Evolutionary conservation across 1,139 yeast genomes (phyloP).

Genomic region (Suhomyces terraborum): DNA sequence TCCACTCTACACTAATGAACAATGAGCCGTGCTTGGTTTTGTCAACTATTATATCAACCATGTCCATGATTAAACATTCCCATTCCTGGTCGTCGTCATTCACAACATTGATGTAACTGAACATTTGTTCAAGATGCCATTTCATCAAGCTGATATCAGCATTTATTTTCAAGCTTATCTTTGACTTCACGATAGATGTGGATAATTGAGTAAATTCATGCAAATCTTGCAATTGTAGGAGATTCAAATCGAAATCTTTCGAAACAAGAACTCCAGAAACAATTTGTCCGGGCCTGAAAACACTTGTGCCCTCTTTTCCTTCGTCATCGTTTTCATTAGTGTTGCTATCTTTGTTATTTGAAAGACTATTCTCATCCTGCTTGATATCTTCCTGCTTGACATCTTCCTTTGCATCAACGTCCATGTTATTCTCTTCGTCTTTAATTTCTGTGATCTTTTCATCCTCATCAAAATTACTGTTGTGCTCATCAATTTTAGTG

Average conservation of each 20-base stretch:
- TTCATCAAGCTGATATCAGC: conserved; percentile 79
- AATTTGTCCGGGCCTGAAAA: conserved; percentile 41
- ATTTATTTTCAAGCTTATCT: conserved; percentile 73
- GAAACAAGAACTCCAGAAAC: conserved; percentile 90
- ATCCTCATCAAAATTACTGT: conserved; percentile 22
- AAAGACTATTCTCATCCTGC: not conserved
- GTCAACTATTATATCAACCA: conserved; percentile 51
- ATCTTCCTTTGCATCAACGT: conserved; percentile 5
- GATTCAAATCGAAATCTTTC: conserved; percentile 82
- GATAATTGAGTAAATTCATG: conserved; percentile 87
- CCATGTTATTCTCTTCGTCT: conserved; percentile 15
- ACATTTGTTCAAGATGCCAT: conserved; percentile 96
- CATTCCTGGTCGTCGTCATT: conserved; percentile 60
- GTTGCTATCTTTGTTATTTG: not conserved
- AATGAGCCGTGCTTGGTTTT: conserved; percentile 35
- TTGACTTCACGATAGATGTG: conserved; percentile 81
- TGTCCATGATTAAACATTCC: conserved; percentile 52
- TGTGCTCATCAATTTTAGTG: conserved; percentile 22
- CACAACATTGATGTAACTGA: conserved; percentile 76
- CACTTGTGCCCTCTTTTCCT: conserved; percentile 11
- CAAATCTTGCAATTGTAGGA: conserved; percentile 81
- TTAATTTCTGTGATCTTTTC: conserved; percentile 16
- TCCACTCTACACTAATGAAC: conserved; percentile 79
- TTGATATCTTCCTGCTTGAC: conserved; percentile 9
- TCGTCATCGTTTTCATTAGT: not conserved